Evolutionary conservation across 2,329 filamentous ascomycete genomes (phyloP), one percentile per base, ranked within the genome.

Genomic region (Cytospora piceicola): DNA sequence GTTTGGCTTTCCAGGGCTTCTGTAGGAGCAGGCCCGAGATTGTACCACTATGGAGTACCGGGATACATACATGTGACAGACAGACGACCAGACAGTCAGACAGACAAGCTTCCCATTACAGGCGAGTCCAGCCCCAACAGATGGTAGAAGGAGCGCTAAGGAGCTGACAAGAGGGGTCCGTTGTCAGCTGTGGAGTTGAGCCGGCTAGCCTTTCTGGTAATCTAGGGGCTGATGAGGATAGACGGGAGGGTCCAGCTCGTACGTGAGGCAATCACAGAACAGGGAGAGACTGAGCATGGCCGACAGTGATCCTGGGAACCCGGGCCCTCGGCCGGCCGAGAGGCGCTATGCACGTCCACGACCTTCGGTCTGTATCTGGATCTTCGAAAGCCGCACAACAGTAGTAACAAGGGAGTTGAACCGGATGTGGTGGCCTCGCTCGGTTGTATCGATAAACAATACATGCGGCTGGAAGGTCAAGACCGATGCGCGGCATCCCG

Each of bases 181-280:
- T 51, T 42, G 32, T 36, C 59, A 8, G 32, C 34, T 32, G 59
- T 61, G 59, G 42, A 59, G 42, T 59, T 30, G 39, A 57, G 24
- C n/a, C 53, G 24, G 32, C 9, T 22, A 52, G 60, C 60, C 46
- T 52, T 62, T 29, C 60, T n/a, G 11, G 46, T 57, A 52, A 57
- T 57, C 53, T 53, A 63, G 61, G 61, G 61, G 61, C 36, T 57
- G 61, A 57, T 63, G 39, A 55, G 39, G 53, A 57, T 46, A 63
- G 61, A 36, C 53, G 54, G 20, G n/a, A 24, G 11, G 42, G 46
- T 24, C 46, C 46, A 14, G 46, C 46, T 49, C 46, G 46, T 24
- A 49, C 46, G 46, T 14, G 46, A 49, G 11, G n/a, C 42, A 46
- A 46, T 20, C 42, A 46, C 20, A n/a, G 42, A 20, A 46, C 42